Evolutionary conservation across 768 basidiomycete genomes (phyloP), one percentile per base, ranked within the genome.

Genomic region (Chalciporus chontae): DNA sequence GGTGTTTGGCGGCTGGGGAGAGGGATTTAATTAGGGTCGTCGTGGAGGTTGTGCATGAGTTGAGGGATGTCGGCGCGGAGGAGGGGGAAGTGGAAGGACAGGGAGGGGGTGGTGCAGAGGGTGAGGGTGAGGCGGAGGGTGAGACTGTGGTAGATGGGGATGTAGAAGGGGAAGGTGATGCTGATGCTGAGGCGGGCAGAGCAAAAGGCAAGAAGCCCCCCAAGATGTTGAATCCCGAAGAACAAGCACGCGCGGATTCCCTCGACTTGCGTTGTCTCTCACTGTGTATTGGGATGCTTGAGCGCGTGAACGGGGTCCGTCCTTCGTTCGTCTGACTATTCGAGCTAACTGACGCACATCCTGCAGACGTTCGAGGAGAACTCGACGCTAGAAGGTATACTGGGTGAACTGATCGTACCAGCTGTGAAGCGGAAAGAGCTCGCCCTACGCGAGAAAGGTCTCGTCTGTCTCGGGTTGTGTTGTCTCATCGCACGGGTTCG

Each of bases 381-480:
- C 61, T 81, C 84, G 7, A 84, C 80, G 4, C 67, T 88, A 50
- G 80, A 83, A 51, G 87, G 89, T 23, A 67, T 77, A 18, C 63
- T 82, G 66, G 74, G 89, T 9, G 92, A 97, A 58, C 73, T 99
- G 15, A 91, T 97, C 60, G 81, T 96, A 27, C 95, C 95, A 3
- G 83, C 90, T 5, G 90, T 97, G 39, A 84, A 86, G 62, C 81
- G 90, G 45, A 94, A 94, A 69, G 92, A 95, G 57, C 75, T 89
- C 5, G 51, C 53, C 2, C 71, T 90, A 23, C 72, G 81, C 19
- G 81, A 87, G 62, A 77, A 80, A 49, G 88, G 84, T 3, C 63
- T 89, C n/a, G 71, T 84, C 34, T 79, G 80, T 40, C 71, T 90
- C 8, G 88, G 87, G 0, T 61, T 91, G 13, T 87, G 84, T 57